phyloP scores from a whole-genome alignment of 2,329 filamentous ascomycete species.

The Paecilomyces sp. region DNA sequence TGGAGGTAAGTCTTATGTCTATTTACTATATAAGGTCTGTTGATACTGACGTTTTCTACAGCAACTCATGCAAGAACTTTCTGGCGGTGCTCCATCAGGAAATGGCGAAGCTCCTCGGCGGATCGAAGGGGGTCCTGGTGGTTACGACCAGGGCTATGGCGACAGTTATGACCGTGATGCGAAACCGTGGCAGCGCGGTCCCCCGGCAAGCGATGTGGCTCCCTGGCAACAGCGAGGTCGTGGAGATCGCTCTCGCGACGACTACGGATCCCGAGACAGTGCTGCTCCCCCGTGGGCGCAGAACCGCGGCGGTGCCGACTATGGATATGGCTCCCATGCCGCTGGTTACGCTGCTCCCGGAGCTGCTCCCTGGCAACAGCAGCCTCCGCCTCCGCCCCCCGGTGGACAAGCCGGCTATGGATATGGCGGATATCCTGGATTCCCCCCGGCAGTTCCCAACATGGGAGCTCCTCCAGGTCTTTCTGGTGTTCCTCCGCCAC shows the following conservation, averaged over 20 bases:
- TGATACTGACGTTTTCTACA: constrained; percentile 42
- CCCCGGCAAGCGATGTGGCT: constrained; percentile 68
- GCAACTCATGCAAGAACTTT: constrained; percentile 98
- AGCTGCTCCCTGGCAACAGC: constrained; percentile 58
- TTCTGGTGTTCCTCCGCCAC: constrained; percentile 36
- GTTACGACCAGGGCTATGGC: constrained; percentile 45
- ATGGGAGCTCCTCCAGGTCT: constrained; percentile 44
- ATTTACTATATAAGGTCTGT: neutral
- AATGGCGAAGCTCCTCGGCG: constrained; percentile 60
- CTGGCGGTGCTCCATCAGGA: constrained; percentile 58
- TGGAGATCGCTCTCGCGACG: constrained; percentile 48
- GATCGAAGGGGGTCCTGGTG: constrained; percentile 76
- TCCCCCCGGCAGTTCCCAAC: constrained; percentile 34
- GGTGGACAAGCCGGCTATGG: constrained; percentile 45
- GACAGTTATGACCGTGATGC: constrained; percentile 49
- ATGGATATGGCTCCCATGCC: constrained; percentile 30
- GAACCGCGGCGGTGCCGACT: constrained; percentile 39
- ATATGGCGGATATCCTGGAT: constrained; percentile 48
- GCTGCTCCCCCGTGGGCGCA: constrained; percentile 28
- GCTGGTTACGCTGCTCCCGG: constrained; percentile 33
- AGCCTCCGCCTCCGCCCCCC: constrained; percentile 35
- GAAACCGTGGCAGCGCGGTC: constrained; percentile 80
- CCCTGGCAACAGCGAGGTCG: constrained; percentile 61
- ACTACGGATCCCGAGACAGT: constrained; percentile 36
- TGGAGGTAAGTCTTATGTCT: constrained; percentile 62